Base-by-base conservation (phyloP, 2,329 filamentous ascomycete genomes). In the Penicillium sp. region DNA sequence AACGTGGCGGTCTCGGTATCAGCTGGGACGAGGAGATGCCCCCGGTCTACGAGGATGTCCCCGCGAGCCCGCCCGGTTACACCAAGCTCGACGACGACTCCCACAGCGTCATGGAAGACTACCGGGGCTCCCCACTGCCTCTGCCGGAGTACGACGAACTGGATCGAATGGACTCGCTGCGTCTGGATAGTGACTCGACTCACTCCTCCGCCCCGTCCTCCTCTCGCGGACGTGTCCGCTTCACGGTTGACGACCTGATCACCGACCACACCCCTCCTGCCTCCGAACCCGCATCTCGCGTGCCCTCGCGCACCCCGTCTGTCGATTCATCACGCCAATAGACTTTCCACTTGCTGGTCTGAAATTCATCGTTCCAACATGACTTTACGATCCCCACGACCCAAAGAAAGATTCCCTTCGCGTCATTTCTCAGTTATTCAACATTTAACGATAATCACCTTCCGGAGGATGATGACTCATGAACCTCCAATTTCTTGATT, bases 11-110 rank as follows among this genome's bases (percentile, higher is more conserved):
- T 16, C 82, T 96, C 68, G 92, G 92, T 45, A 92, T 99, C 63
- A 90, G 88, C 62, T 99, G 94, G 92, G 92, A 97, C 63, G 92
- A 96, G 73, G 92, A 99, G 76, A 86, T 89, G 66, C 92, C 92
- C 11, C 92, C 92, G 0, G 83, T 95, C 61, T 99, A 99, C 74
- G 88, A 94, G 72, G 90, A 97, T 67, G 91, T 97, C 38, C 92
- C 92, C 0, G 86, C 85, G 2, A 90, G 87, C 63, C 92, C 92
- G 44, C 92, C 92, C 0, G 80, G 78, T 5, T 92, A 92, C 72
- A 76, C 68, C 18, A 70, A 65, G 53, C 62, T 70, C 11, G 68
- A 71, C 47, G 68, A 71, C 46, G 66, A 64, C 18, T 56, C 54
- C 28, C 50, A 79, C 60, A 71, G 72, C 55, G 61, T 70, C 7